Conservation (phyloP, 352 stramenopile genomes). For the Aphanomyces invadans region DNA sequence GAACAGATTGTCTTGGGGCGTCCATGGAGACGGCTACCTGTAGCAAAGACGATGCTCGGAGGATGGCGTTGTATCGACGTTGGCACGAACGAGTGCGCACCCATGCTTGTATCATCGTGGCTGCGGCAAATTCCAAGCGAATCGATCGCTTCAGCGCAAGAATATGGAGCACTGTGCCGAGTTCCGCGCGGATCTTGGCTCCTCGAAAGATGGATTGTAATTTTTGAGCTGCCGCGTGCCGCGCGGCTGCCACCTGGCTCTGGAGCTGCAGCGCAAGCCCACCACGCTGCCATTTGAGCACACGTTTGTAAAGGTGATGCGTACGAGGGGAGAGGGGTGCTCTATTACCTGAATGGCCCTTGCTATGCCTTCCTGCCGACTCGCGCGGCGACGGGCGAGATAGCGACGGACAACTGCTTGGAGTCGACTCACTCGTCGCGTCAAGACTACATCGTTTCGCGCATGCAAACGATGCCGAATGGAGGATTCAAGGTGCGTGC, state of each 20-base stretch:
- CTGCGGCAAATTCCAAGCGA: not conserved
- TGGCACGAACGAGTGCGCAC: not conserved
- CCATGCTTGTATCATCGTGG: constrained; percentile 4
- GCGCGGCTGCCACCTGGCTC: not conserved
- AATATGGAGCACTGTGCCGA: constrained; percentile 14
- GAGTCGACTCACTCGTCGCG: not conserved
- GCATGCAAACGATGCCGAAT: not conserved
- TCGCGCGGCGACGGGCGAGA: not conserved
- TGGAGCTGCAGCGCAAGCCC: not conserved
- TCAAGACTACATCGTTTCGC: not conserved
- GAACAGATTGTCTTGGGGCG: not conserved
- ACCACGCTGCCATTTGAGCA: not conserved
- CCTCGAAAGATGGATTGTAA: constrained; percentile 6
- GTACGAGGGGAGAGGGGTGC: not conserved
- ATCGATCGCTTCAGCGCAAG: constrained; percentile 1
- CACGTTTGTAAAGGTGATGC: not conserved
- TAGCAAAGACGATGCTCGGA: no score
- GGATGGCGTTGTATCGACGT: not conserved
- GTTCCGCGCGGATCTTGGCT: not conserved
- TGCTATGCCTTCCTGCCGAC: not conserved
- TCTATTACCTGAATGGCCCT: not conserved
- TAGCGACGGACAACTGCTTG: not conserved
- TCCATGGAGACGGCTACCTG: not conserved
- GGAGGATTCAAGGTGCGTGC: not conserved
- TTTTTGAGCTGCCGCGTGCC: not conserved